phyloP scores from a whole-genome alignment of 75 land plant species.

The Sequoia sempervirens region DNA sequence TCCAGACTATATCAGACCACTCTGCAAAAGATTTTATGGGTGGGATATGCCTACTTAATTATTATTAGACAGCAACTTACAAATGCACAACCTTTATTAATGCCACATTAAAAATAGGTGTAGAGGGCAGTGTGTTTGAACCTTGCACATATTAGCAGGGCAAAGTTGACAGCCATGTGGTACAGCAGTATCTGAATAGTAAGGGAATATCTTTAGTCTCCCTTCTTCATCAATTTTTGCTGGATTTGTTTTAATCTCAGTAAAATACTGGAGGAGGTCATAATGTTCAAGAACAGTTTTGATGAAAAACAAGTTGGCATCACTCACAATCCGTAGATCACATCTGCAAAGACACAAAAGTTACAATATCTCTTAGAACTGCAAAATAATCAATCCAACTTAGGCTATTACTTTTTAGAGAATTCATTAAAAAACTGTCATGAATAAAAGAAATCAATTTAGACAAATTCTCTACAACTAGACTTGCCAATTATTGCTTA shows the following conservation, averaged over 20 bases:
- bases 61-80: background rate
- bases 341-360: constrained; percentile 41
- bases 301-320: constrained; percentile 81
- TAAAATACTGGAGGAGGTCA: constrained; percentile 52
- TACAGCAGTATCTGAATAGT: constrained; percentile 38
- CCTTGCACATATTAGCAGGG: constrained; percentile 99
- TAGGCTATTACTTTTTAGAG: background rate
- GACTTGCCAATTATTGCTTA: background rate
- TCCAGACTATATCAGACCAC: background rate
- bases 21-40: background rate
- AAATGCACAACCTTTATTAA: background rate
- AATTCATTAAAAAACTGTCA: background rate
- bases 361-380: background rate
- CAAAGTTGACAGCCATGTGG: constrained; percentile 77
- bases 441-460: background rate
- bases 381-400: background rate
- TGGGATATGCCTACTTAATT: background rate
- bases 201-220: constrained; percentile 65
- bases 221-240: constrained; percentile 61
- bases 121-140: constrained; percentile 18
- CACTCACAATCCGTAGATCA: constrained; percentile 85
- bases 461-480: background rate
- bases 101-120: constrained; percentile 24
- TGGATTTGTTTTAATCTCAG: constrained; percentile 73
- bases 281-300: constrained; percentile 61